These are phyloP conservation scores for Stachybotrys elegans DNA, from an alignment of 2,329 filamentous ascomycete genomes.

Conservation along the genomic window DNA sequence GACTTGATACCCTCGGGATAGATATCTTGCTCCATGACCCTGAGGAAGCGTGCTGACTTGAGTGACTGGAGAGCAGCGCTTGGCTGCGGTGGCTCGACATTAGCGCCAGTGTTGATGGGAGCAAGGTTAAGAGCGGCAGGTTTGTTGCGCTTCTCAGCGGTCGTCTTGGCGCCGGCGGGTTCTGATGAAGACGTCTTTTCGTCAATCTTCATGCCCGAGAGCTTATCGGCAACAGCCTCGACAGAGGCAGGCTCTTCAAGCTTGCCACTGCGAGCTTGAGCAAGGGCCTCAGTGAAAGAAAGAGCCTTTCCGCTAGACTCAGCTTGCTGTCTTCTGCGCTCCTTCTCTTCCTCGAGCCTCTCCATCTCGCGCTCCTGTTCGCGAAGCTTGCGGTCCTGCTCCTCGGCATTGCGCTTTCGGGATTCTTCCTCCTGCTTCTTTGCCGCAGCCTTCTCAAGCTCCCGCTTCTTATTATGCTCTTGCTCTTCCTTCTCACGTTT, in stretches of 20 bases:
- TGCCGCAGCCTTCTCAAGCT: slow-evolving; percentile 38
- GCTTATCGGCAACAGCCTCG: slow-evolving; percentile 40
- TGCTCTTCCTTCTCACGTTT: slow-evolving; percentile 43
- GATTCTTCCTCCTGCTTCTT: slow-evolving; percentile 47
- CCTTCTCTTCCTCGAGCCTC: slow-evolving; percentile 66
- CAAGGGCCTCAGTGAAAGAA: slow-evolving; percentile 48
- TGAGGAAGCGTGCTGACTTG: slow-evolving; percentile 84
- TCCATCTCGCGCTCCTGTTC: slow-evolving; percentile 71
- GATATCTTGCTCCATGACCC: slow-evolving; percentile 69
- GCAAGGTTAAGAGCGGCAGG: slow-evolving; percentile 85
- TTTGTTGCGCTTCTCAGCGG: slow-evolving; percentile 63
- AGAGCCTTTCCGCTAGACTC: slow-evolving; percentile 44
- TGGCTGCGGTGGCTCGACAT: slow-evolving; percentile 87
- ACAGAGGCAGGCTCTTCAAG: slow-evolving; percentile 31
- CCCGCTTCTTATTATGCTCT: slow-evolving; percentile 40
- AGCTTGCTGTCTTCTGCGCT: slow-evolving; percentile 46
- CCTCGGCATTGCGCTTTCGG: slow-evolving; percentile 40
- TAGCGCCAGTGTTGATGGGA: slow-evolving; percentile 71
- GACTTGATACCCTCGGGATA: slow-evolving; percentile 83
- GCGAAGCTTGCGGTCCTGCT: slow-evolving; percentile 61
- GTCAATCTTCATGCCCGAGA: slow-evolving; percentile 45
- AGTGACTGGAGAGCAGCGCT: slow-evolving; percentile 91
- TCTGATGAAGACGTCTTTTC: slow-evolving; percentile 38
- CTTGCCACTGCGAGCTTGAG: slow-evolving; percentile 34
- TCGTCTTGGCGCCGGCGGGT: slow-evolving; percentile 44